A percentile compares a stretch with the other conserved stretches of the same genome.
Conservation (phyloP, 2,329 filamentous ascomycete species). For the Alternaria burnsii region DNA sequence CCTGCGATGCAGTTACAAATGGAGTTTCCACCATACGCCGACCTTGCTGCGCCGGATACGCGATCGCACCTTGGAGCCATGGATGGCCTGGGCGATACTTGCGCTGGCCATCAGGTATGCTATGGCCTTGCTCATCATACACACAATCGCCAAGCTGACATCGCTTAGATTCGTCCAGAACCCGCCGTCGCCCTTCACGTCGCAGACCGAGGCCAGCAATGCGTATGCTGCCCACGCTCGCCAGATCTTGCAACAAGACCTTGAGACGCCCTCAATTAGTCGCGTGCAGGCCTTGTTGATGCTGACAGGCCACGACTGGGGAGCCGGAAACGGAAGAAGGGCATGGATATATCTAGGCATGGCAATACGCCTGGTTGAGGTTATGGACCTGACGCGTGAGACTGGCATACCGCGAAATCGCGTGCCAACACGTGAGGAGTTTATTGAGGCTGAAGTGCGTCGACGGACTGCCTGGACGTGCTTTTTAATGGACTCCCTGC, state of each 20-base stretch:
- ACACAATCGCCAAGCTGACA: not conserved
- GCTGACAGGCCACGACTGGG: conserved; percentile 58
- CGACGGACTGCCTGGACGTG: conserved; percentile 54
- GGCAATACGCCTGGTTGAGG: conserved; percentile 53
- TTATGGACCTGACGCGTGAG: conserved; percentile 53
- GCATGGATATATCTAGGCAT: conserved; percentile 55
- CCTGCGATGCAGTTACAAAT: conserved; percentile 53
- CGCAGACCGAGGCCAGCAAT: conserved; percentile 53
- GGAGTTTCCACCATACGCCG: conserved; percentile 54
- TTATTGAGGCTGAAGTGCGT: conserved; percentile 53
- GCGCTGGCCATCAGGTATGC: conserved; percentile 51
- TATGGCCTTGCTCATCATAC: not conserved
- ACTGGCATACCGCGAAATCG: conserved; percentile 41
- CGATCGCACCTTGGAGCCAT: conserved; percentile 49
- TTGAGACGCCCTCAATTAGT: conserved; percentile 51
- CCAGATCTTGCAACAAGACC: conserved; percentile 51
- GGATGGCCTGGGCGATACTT: conserved; percentile 55
- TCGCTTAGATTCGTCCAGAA: conserved; percentile 48
- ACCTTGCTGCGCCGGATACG: conserved; percentile 50
- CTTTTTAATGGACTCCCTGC: conserved; percentile 54
- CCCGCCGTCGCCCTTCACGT: conserved; percentile 46
- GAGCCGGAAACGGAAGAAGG: conserved; percentile 53
- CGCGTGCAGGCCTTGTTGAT: conserved; percentile 54
- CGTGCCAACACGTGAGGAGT: conserved; percentile 49
- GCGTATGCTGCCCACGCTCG: conserved; percentile 53